Base-by-base conservation (phyloP, 2,329 filamentous ascomycete genomes). In the Coniochaeta sp. region DNA sequence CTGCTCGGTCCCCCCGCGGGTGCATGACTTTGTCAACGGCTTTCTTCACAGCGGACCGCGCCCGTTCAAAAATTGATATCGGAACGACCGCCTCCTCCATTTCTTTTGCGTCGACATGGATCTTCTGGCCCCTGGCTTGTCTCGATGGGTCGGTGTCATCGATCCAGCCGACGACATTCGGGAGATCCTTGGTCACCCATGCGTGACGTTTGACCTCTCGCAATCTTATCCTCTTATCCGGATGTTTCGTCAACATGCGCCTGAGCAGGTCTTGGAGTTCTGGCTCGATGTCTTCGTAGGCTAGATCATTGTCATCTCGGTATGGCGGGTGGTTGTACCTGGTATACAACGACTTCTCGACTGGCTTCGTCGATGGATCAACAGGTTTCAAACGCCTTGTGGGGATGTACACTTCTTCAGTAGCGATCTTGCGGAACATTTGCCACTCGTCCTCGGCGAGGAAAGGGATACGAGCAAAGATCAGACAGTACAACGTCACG, bases 391-490 rank as follows among this genome's bases (percentile, higher is more conserved):
- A 80, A 43, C 95, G 89, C 66, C 86, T 86, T 33, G 82, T 84
- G 1, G 95, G 92, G 59, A 98, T 91, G 73, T 93, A 93, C 6
- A 95, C 88, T n/a, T 96, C 90, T 64, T 95, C 89, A 58, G 90
- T 95, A 17, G 92, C 93, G 66, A 99, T 97, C 64, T 89, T 89
- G 65, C 87, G 86, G 77, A 97, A 97, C 78, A 99, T 89, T 63
- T 90, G 89, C 72, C 89, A 97, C 68, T 96, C 91, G 67, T 96
- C 93, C 69, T 95, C 89, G 57, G 92, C 92, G 66, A 96, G 83
- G 70, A 98, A 99, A 0, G 95, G 95, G 44, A 97, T 90, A 59
- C 95, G 90, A 16, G 92, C 95, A 71, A 89, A 99, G 60, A 99
- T 87, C 72, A 99, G 87, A 69, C 93, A 96, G 75, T 97, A 99